A percentile compares a stretch with the other conserved stretches of the same genome.
phyloP scores from a whole-genome alignment of 352 stramenopile species.

The Phytophthora ohioensis region DNA sequence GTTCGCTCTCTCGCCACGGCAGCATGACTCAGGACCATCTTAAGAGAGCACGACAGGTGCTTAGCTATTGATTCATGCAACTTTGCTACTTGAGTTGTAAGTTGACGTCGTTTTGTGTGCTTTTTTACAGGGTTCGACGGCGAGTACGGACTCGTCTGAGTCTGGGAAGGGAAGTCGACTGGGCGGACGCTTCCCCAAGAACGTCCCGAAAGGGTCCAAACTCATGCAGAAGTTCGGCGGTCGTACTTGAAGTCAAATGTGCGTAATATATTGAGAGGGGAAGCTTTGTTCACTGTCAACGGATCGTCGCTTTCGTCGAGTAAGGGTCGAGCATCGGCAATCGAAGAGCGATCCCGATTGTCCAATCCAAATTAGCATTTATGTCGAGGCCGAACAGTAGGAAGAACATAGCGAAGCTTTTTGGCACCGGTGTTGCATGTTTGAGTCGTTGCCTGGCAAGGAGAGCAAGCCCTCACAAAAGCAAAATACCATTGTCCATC shows the following conservation, averaged over 20 bases:
- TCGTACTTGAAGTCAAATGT: conserved; percentile 19
- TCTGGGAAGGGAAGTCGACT: conserved; percentile 62
- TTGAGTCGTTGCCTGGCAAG: not conserved
- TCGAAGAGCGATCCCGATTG: not conserved
- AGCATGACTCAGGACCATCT: conserved; percentile 43
- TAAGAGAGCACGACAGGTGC: conserved; percentile 73
- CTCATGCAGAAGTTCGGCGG: conserved; percentile 79
- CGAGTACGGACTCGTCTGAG: conserved; percentile 55
- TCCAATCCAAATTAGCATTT: not conserved
- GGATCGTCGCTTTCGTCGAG: not conserved
- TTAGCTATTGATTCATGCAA: not conserved
- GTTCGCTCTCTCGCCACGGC: conserved; percentile 20
- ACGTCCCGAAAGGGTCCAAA: conserved; percentile 55
- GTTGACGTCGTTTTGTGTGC: conserved; percentile 10
- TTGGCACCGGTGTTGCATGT: not conserved
- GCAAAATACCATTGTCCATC: not conserved
- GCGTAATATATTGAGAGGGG: conserved; percentile 14
- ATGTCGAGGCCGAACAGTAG: not conserved
- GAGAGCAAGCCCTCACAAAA: not conserved
- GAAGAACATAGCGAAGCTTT: not conserved
- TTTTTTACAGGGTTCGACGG: conserved; percentile 38
- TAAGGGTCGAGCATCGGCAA: not conserved
- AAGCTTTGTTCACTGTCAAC: not conserved
- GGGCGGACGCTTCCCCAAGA: conserved; percentile 48
- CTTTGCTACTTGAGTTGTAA: not conserved